A percentile compares a stretch with the other conserved stretches of the same genome.
These are phyloP conservation scores for Epichloe baconii DNA, from an alignment of 2,329 filamentous ascomycete genomes.

Conservation along the genomic window DNA sequence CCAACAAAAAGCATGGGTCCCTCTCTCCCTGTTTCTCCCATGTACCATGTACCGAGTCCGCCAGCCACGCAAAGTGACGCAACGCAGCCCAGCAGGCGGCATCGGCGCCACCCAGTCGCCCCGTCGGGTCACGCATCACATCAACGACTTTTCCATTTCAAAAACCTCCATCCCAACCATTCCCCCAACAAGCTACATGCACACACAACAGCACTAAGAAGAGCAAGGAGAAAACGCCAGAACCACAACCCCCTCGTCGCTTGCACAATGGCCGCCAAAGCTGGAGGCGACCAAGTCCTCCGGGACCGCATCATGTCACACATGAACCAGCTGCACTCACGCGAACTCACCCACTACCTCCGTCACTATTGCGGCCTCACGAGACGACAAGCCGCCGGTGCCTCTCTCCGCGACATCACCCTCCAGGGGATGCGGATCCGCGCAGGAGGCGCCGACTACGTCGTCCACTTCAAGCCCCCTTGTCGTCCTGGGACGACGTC, in stretches of 20 bases:
- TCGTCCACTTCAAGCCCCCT: slow-evolving; percentile 54
- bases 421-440: slow-evolving; percentile 50
- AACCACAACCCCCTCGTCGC: not conserved
- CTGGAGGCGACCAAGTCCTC: slow-evolving; percentile 15
- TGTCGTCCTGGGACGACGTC: slow-evolving; percentile 54
- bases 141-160: not conserved
- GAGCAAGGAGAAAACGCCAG: no score
- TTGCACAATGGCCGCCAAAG: slow-evolving; percentile 8
- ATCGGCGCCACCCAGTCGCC: not conserved
- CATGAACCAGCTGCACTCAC: slow-evolving; percentile 75
- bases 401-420: slow-evolving; percentile 51
- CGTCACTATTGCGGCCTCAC: slow-evolving; percentile 54
- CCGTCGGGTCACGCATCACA: not conserved
- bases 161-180: not conserved
- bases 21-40: no score
- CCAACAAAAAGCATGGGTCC: no score
- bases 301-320: slow-evolving; percentile 47
- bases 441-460: slow-evolving; percentile 30
- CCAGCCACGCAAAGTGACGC: no score
- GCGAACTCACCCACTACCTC: slow-evolving; percentile 66
- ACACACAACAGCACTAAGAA: no score
- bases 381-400: slow-evolving; percentile 30
- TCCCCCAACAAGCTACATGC: no score
- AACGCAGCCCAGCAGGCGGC: no score
- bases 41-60: no score